Conservation (phyloP, 2,329 filamentous ascomycete species). For the Westerdykella sp. region DNA sequence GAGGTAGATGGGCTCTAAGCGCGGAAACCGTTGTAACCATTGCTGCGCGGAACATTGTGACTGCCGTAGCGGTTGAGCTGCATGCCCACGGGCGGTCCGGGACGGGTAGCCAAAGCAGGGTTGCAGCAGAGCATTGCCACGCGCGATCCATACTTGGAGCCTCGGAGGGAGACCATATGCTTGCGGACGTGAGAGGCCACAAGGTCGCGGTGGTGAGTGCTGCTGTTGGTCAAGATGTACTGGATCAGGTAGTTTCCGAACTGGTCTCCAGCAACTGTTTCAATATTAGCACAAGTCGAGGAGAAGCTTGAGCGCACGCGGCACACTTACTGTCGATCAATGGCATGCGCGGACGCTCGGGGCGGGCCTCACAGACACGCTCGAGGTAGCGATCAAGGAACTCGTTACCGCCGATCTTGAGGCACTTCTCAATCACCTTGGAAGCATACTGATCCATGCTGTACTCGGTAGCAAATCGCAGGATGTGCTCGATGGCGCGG, state of each 20-base stretch:
- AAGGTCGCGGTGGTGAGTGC: slow-evolving; percentile 81
- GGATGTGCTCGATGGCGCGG: slow-evolving; percentile 90
- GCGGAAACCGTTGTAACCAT: slow-evolving; percentile 24
- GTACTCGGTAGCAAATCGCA: slow-evolving; percentile 88
- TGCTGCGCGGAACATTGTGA: slow-evolving; percentile 18
- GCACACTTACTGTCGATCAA: slow-evolving; percentile 72
- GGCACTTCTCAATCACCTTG: slow-evolving; percentile 97
- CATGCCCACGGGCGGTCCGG: slow-evolving; percentile 70
- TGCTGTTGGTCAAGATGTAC: slow-evolving; percentile 87
- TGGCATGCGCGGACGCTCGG: slow-evolving; percentile 89
- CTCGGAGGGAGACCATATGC: slow-evolving; percentile 98
- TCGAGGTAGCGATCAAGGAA: slow-evolving; percentile 91
- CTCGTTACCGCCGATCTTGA: slow-evolving; percentile 88
- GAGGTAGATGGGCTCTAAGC: slow-evolving; percentile 7
- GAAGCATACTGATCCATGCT: slow-evolving; percentile 99
- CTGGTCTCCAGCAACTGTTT: slow-evolving; percentile 82
- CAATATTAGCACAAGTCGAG: slow-evolving; percentile 10
- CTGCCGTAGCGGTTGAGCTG: slow-evolving; percentile 32
- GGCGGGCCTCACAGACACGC: slow-evolving; percentile 84
- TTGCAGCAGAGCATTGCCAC: slow-evolving; percentile 99
- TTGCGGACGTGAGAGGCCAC: slow-evolving; percentile 92
- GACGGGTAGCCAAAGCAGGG: slow-evolving; percentile 79
- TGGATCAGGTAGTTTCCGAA: slow-evolving; percentile 98
- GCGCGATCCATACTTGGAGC: slow-evolving; percentile 96
- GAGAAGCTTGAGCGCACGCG: slow-evolving; percentile 18